phyloP scores from a whole-genome alignment of 2,329 filamentous ascomycete genomes.

The Alternaria gaisen region DNA sequence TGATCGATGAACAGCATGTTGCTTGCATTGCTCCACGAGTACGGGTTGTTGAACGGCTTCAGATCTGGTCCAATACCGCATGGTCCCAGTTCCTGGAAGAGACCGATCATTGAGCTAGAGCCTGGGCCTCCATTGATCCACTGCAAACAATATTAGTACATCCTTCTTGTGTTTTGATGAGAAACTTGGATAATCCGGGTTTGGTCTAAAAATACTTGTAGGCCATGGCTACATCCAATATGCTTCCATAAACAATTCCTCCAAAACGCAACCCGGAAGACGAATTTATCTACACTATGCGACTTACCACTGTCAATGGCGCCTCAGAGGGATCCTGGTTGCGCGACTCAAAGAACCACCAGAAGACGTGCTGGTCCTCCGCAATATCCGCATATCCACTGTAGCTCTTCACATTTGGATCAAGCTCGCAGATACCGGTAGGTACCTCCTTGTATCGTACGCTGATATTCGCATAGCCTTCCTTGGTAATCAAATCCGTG shows the following conservation, averaged over 20 bases:
- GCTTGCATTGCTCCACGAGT: conserved; percentile 69
- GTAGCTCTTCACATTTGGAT: conserved; percentile 65
- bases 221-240: too few species aligned
- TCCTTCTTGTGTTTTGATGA: not conserved
- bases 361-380: conserved; percentile 64
- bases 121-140: conserved; percentile 69
- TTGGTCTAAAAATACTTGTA: too few species aligned
- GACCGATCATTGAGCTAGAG: conserved; percentile 65
- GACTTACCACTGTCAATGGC: conserved; percentile 60
- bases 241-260: too few species aligned
- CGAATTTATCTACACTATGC: not conserved
- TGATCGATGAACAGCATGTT: conserved; percentile 78
- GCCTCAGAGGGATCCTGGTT: conserved; percentile 60
- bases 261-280: not conserved
- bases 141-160: not conserved
- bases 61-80: conserved; percentile 60
- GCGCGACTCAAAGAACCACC: conserved; percentile 65
- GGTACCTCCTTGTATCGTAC: conserved; percentile 68
- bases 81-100: conserved; percentile 63
- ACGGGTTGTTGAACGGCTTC: conserved; percentile 66
- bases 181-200: too few species aligned
- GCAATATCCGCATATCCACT: conserved; percentile 65
- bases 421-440: conserved; percentile 64
- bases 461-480: conserved; percentile 58
- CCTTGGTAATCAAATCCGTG: conserved; percentile 54